Conservation (phyloP, 2,329 filamentous ascomycete genomes). For the Aureobasidium musti region DNA sequence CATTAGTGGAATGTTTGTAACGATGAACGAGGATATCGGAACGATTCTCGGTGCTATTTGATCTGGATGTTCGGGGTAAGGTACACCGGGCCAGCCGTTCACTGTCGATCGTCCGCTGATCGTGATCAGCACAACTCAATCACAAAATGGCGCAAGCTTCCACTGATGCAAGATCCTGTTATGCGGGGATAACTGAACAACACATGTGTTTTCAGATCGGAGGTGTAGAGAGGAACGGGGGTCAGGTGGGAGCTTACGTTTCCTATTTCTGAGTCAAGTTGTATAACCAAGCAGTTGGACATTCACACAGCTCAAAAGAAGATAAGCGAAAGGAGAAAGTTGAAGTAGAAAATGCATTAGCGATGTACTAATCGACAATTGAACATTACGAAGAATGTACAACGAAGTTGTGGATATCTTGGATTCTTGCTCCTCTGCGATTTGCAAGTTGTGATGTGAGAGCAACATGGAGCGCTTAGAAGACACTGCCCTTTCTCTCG, state of each 20-base stretch:
- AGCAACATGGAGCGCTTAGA: slow-evolving; percentile 33
- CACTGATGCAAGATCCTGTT: neutral
- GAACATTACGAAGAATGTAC: slow-evolving; percentile 13
- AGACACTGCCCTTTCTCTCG: slow-evolving; percentile 43
- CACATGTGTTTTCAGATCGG: neutral
- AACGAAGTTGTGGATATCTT: neutral
- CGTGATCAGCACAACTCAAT: slow-evolving; percentile 13
- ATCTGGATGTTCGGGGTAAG: neutral
- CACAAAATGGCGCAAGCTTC: neutral
- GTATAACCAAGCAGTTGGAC: neutral
- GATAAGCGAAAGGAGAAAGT: neutral
- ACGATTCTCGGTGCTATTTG: neutral
- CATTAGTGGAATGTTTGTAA: neutral
- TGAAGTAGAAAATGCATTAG: slow-evolving; percentile 10
- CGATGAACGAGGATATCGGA: slow-evolving; percentile 14
- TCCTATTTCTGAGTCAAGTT: too few relatives aligned
- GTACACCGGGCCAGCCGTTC: slow-evolving; percentile 13
- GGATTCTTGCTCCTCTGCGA: neutral
- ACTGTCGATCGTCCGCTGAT: neutral
- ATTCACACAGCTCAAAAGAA: neutral
- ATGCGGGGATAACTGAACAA: neutral
- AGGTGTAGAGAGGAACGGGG: too few relatives aligned
- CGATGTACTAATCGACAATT: neutral
- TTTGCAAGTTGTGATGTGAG: neutral
- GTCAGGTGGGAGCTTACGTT: too few relatives aligned